Conservation (phyloP, 78 protist genomes). For the Bigelowiella natans region DNA sequence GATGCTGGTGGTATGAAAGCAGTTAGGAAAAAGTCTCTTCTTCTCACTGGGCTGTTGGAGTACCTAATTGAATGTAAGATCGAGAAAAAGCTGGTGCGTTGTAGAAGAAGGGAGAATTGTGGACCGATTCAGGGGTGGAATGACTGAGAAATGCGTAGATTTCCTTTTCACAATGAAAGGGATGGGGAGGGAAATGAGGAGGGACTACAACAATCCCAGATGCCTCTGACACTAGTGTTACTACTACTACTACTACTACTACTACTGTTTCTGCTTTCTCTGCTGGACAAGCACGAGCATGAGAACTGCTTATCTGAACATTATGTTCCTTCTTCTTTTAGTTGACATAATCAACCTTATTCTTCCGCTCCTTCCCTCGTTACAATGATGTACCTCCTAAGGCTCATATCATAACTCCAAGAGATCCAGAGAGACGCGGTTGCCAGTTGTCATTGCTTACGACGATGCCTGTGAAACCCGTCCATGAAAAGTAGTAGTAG, state of each 20-base stretch:
- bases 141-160: too few relatives aligned
- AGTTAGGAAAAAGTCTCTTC: neutral
- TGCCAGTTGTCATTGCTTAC: neutral
- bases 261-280: too few relatives aligned
- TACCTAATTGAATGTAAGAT: neutral
- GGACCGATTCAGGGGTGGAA: too few relatives aligned
- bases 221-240: neutral
- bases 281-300: neutral
- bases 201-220: neutral
- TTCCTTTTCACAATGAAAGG: too few relatives aligned
- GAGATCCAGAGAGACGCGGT: slow-evolving; percentile 5
- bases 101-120: too few relatives aligned
- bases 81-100: too few relatives aligned
- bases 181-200: neutral
- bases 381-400: neutral
- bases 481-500: neutral
- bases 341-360: neutral
- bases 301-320: neutral
- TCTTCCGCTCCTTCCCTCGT: neutral
- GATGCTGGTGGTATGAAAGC: neutral
- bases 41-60: neutral
- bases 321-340: neutral
- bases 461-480: neutral
- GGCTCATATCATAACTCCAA: neutral
- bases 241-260: too few relatives aligned